Base-by-base conservation (phyloP, 257 asterid species). In the Solanum piurae region DNA sequence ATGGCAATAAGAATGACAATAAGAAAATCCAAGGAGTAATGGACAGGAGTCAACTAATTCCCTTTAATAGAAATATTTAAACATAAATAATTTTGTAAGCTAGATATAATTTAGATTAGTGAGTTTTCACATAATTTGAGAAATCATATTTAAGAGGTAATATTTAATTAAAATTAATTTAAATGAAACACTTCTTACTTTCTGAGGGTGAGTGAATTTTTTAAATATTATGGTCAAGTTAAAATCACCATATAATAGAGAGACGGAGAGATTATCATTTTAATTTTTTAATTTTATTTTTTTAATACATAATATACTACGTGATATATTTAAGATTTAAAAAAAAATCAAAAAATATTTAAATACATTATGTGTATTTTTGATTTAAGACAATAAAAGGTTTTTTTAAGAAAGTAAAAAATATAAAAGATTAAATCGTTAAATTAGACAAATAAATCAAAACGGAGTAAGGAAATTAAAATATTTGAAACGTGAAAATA, bases 1-100 rank as follows among this genome's bases (percentile, higher is more conserved):
- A 68, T 68, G 88, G 86, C 91, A 89, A 87, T 14, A 69, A 88
- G 55, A 69, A 85, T 66, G 89, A 87, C 91, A 89, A 87, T 27
- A 58, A 88, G 86, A 80, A 85, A 74, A 87, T 85, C 83, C 89
- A 89, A 89, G 11, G 40, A 42, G 83, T 86, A 55, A 87, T 42
- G 68, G 85, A 71, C 52, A 21, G 23, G 83, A 73, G 82, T 66
- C 84, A 80, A 73, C 85, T 88, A 80, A 88, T 88, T 86, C 64
- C 71, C 55, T 89, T 42, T 86, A 8, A 25, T 25, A 25, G 7
- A 77, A 77, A 6, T 25, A 42, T 25, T 77, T 77, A 21, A 9
- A 73, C 49, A 18, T 73, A 20, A 20, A 36, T 9, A 36, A 5
- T 72, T 34, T 73, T 37, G 9, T 36, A 9, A 66, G 34, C 73